Evolutionary conservation across 305 asterid genomes (phyloP).

Genomic region (Fraxinus velutina): DNA sequence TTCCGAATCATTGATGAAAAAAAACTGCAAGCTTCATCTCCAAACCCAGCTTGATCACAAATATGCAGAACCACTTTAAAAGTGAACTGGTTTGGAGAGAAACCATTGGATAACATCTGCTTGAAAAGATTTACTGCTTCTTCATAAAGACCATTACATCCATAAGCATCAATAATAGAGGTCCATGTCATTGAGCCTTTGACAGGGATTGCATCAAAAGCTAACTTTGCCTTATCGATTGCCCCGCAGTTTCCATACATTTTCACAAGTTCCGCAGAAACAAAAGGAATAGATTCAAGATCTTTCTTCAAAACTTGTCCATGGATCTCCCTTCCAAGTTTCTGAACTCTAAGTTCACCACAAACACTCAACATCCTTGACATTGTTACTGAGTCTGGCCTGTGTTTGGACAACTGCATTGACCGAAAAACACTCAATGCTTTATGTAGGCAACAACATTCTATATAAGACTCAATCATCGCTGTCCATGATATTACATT

Average conservation of each 20-base stretch:
- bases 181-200: slow-evolving; percentile 87
- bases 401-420: slow-evolving; percentile 75
- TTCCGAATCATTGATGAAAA: slow-evolving; percentile 51
- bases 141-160: slow-evolving; percentile 35
- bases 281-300: slow-evolving; percentile 52
- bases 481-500: slow-evolving; percentile 87
- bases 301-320: slow-evolving; percentile 63
- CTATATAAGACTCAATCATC: slow-evolving; percentile 75
- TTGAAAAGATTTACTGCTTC: slow-evolving; percentile 58
- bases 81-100: slow-evolving; percentile 67
- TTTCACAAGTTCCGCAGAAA: slow-evolving; percentile 60
- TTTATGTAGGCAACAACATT: slow-evolving; percentile 37
- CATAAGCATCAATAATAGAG: slow-evolving; percentile 69
- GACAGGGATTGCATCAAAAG: slow-evolving; percentile 46
- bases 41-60: slow-evolving; percentile 73
- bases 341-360: slow-evolving; percentile 41
- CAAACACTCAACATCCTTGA: slow-evolving; percentile 59
- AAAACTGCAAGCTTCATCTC: slow-evolving; percentile 56
- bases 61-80: slow-evolving; percentile 48
- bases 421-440: slow-evolving; percentile 58
- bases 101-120: slow-evolving; percentile 64
- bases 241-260: slow-evolving; percentile 67
- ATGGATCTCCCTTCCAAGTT: slow-evolving; percentile 71
- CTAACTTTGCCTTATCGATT: slow-evolving; percentile 48
- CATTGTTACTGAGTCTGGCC: slow-evolving; percentile 78